phyloP scores from a whole-genome alignment of 2,329 filamentous ascomycete genomes.

The Xylaria arbuscula region DNA sequence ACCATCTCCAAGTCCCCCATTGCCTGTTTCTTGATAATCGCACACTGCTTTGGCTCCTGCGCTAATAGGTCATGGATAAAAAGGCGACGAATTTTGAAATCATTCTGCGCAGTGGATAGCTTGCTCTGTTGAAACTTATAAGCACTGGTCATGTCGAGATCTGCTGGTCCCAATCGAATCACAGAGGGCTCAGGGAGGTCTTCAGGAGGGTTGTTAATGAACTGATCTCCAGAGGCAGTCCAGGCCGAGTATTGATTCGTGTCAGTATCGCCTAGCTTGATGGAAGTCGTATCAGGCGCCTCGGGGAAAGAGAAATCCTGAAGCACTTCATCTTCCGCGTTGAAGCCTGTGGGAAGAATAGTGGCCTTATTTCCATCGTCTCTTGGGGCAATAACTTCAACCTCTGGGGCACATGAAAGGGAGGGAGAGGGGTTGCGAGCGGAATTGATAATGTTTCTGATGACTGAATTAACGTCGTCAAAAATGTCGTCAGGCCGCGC shows the following conservation, averaged over 20 bases:
- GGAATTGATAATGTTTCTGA: background rate
- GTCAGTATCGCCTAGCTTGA: conserved; percentile 31
- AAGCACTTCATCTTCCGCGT: background rate
- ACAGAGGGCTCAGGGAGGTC: conserved; percentile 22
- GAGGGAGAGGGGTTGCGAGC: conserved; percentile 15
- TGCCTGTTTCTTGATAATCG: background rate
- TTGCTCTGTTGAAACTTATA: conserved; percentile 49
- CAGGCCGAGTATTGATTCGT: conserved; percentile 34
- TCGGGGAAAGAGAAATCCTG: background rate
- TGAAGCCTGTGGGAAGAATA: background rate
- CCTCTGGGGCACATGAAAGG: conserved; percentile 10
- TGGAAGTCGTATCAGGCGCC: conserved; percentile 15
- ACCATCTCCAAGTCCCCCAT: background rate
- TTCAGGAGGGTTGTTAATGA: conserved; percentile 48
- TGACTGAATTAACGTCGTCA: background rate
- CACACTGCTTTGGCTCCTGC: conserved; percentile 40
- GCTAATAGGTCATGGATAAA: conserved; percentile 47
- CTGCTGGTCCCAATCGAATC: conserved; percentile 37
- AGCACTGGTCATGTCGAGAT: conserved; percentile 51
- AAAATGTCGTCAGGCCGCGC: conserved; percentile 5
- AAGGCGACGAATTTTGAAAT: conserved; percentile 40
- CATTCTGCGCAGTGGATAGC: conserved; percentile 31
- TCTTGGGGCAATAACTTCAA: conserved; percentile 1
- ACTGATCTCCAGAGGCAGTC: conserved; percentile 47
- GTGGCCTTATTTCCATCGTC: background rate